Conservation (phyloP, 2,329 filamentous ascomycete genomes). For the Aspergillus felis region DNA sequence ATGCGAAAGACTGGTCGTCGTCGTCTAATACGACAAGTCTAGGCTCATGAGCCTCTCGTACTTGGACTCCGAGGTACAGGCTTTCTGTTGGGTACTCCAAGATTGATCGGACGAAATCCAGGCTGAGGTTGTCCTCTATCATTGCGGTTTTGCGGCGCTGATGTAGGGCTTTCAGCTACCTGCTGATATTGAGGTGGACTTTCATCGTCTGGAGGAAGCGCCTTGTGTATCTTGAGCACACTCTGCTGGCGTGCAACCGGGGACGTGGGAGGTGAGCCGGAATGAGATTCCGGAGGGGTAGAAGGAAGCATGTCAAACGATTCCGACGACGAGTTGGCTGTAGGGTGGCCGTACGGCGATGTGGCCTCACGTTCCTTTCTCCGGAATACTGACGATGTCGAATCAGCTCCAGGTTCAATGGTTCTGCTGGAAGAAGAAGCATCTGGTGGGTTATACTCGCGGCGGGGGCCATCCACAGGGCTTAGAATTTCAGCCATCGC, state of each 20-base stretch:
- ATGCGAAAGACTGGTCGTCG: not conserved
- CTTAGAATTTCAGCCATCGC: constrained; percentile 76
- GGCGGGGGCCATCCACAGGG: constrained; percentile 66
- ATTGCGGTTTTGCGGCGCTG: constrained; percentile 8
- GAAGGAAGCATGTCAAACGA: constrained; percentile 39
- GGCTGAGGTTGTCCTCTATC: constrained; percentile 21
- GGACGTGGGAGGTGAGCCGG: constrained; percentile 29
- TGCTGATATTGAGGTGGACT: constrained; percentile 30
- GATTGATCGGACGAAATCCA: constrained; percentile 28
- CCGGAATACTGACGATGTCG: constrained; percentile 30
- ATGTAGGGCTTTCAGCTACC: constrained; percentile 18
- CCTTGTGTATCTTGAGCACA: constrained; percentile 28
- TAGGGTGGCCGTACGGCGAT: constrained; percentile 16
- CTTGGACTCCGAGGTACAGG: constrained; percentile 32
- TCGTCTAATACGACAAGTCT: not conserved
- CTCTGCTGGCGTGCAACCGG: constrained; percentile 30
- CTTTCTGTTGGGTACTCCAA: constrained; percentile 37
- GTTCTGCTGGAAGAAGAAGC: constrained; percentile 26
- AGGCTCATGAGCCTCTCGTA: not conserved
- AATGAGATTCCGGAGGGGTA: constrained; percentile 33
- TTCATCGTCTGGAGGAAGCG: constrained; percentile 22
- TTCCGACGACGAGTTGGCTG: constrained; percentile 31
- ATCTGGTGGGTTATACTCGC: constrained; percentile 46
- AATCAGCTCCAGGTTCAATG: constrained; percentile 36
- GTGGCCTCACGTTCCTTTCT: constrained; percentile 27